Conservation (phyloP, 1,139 yeast species). For the Scheffersomyces segobiensis region DNA sequence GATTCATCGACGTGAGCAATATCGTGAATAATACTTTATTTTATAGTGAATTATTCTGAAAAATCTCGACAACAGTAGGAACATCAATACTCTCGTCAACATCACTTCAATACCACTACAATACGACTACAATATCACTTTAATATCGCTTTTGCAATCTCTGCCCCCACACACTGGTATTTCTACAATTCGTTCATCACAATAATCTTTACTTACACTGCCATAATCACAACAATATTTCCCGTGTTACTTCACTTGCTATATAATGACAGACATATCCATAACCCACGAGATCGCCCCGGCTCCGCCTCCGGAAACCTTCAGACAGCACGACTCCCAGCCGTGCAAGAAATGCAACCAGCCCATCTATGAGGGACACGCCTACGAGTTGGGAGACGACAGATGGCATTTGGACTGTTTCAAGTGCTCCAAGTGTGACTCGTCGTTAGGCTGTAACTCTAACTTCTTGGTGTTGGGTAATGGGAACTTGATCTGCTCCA, state of each 20-base stretch:
- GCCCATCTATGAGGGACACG: slow-evolving; percentile 71
- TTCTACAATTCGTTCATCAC: neutral
- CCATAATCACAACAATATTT: neutral
- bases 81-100: neutral
- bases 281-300: slow-evolving; percentile 4
- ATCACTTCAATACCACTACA: neutral
- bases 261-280: slow-evolving; percentile 4
- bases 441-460: slow-evolving; percentile 79
- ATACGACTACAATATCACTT: neutral
- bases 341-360: slow-evolving; percentile 44
- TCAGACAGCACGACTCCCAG: slow-evolving; percentile 19
- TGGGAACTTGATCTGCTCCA: slow-evolving; percentile 86
- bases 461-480: slow-evolving; percentile 90
- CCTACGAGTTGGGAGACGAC: slow-evolving; percentile 83
- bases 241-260: neutral
- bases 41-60: neutral
- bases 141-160: too few species aligned
- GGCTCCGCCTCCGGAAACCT: neutral
- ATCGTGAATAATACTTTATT: neutral
- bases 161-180: too few species aligned
- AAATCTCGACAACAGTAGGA: neutral
- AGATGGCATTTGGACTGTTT: slow-evolving; percentile 97
- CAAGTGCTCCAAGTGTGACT: slow-evolving; percentile 80
- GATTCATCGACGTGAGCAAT: neutral
- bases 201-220: neutral